Conservation (phyloP, 2,329 filamentous ascomycete species). For the Tympanopsis confertula region DNA sequence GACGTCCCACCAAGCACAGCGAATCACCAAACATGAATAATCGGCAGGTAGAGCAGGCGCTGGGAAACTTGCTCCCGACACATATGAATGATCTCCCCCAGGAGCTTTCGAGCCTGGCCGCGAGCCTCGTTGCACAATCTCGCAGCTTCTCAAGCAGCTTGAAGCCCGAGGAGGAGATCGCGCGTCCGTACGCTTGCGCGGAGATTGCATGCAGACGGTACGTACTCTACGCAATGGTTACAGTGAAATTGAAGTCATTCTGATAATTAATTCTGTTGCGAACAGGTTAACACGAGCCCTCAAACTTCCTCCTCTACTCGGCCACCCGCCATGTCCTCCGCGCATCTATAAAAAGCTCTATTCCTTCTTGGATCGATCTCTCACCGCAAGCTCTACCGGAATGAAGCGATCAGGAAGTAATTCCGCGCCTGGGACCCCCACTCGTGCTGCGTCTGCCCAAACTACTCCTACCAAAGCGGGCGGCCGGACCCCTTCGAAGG, state of each 20-base stretch:
- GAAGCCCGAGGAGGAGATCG: slow-evolving; percentile 1
- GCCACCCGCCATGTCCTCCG: neutral
- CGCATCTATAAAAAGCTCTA: slow-evolving; percentile 1
- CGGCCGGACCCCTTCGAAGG: neutral
- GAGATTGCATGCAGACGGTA: slow-evolving; percentile 1
- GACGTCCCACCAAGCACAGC: neutral
- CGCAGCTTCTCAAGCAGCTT: neutral
- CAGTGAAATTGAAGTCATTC: too few species aligned
- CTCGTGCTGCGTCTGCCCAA: neutral
- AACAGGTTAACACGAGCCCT: neutral
- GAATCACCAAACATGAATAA: neutral
- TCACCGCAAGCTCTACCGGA: neutral
- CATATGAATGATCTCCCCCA: neutral
- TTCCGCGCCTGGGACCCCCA: neutral
- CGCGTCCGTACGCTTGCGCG: neutral
- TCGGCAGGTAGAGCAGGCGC: neutral
- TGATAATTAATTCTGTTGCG: too few species aligned
- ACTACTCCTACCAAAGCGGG: neutral
- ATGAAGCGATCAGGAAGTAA: neutral
- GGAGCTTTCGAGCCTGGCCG: neutral
- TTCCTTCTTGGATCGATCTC: neutral
- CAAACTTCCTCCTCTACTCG: neutral
- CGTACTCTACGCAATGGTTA: too few species aligned
- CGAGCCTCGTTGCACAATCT: neutral
- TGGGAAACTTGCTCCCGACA: neutral